Evolutionary conservation across 1,284 basidiomycete genomes (phyloP), one percentile per base, ranked within the genome.

Genomic region (Ceratorhiza oryzae-sativae): DNA sequence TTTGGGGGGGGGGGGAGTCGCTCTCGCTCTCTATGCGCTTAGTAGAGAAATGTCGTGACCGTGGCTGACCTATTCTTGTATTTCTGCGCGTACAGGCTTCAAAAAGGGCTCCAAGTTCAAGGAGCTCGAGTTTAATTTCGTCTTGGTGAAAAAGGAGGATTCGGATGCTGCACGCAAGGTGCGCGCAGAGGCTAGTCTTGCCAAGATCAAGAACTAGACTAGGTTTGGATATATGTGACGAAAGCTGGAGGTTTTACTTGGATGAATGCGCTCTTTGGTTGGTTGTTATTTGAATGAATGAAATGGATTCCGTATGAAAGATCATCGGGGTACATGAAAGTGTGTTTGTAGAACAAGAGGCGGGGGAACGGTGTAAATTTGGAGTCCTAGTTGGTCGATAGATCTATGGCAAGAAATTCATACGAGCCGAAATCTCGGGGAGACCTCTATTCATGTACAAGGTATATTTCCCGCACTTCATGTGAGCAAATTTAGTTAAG

Each of bases 61-160:
- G n/a, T n/a, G n/a, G 23, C 79, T 84, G 1, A 86, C 90, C 70
- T 81, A 79, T 13, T 82, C 88, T 72, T 85, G 86, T 6, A 39
- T n/a, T n/a, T n/a, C n/a, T n/a, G 6, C 82, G 86, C 71, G 83
- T 74, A 85, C 87, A 53, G 88, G 89, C 8, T 90, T 91, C 80
- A 83, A 83, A 30, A 83, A 85, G 34, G 86, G 84, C 4, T 84
- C 83, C 39, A 83, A 86, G 3, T 90, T 90, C 82, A 85, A 86
- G 77, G 82, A 87, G 51, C 78, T 93, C 72, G 83, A 87, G 73
- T 81, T 80, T 25, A 88, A 92, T 76, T 84, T 92, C 71, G 79
- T 90, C 2, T 80, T 92, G 9, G 84, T 86, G 13, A 87, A 86
- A 1, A 81, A 84, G 30, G 85, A 83, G 58, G 84, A 88, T 77